These are phyloP conservation scores for Aspergillus pseudotamarii DNA, from an alignment of 2,329 filamentous ascomycete species.

Conservation along the genomic window DNA sequence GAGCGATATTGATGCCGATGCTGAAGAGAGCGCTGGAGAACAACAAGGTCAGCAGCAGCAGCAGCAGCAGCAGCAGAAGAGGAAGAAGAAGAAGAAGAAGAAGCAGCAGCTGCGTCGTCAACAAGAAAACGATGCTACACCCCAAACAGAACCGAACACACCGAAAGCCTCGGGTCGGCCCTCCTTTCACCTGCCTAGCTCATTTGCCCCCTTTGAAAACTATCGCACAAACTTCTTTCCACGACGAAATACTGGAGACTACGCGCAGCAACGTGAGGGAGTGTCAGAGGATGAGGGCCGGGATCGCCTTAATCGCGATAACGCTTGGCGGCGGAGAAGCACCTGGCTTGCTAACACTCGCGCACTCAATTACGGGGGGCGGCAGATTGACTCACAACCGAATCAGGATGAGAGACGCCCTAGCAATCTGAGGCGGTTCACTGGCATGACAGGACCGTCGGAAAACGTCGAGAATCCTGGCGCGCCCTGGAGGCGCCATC, in stretches of 20 bases:
- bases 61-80: conserved; percentile 62
- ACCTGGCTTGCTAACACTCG: conserved; percentile 56
- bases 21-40: conserved; percentile 85
- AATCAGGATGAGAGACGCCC: conserved; percentile 57
- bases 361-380: conserved; percentile 51
- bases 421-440: conserved; percentile 67
- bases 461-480: conserved; percentile 66
- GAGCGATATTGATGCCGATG: conserved; percentile 76
- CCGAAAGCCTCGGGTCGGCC: conserved; percentile 51
- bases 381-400: conserved; percentile 55
- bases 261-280: conserved; percentile 61
- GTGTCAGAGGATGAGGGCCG: conserved; percentile 76
- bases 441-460: conserved; percentile 65
- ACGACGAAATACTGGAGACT: conserved; percentile 68
- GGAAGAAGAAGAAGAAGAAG: conserved; percentile 60
- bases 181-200: conserved; percentile 48
- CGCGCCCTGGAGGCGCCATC: conserved; percentile 53
- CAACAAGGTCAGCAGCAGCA: conserved; percentile 53
- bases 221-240: conserved; percentile 56
- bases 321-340: conserved; percentile 62
- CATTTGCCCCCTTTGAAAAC: conserved; percentile 49
- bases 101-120: conserved; percentile 50
- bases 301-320: conserved; percentile 59
- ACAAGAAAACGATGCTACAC: conserved; percentile 55
- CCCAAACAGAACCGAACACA: conserved; percentile 69